Conservation (phyloP, 108 stramenopile genomes). For the Fistulifera pelliculosa region DNA sequence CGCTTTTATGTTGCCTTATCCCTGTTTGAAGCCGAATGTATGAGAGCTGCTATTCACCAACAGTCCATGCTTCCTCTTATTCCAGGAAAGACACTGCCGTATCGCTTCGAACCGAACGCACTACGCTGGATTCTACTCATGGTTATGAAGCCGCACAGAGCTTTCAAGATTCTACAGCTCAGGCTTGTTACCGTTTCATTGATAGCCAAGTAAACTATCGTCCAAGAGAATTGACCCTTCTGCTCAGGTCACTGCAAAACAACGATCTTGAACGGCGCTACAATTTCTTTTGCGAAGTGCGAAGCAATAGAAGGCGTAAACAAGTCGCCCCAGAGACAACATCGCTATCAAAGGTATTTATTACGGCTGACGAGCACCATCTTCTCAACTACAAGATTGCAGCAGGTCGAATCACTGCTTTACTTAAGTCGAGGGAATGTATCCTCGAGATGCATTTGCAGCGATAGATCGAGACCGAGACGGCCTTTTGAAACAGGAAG, state of each 20-base stretch:
- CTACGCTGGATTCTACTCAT: constrained; percentile 71
- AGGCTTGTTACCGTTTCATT: constrained; percentile 92
- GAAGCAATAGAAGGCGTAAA: constrained; percentile 90
- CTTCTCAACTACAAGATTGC: constrained; percentile 91
- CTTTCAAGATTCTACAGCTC: constrained; percentile 84
- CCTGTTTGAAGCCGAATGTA: constrained; percentile 91
- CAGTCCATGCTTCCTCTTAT: constrained; percentile 60
- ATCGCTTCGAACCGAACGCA: constrained; percentile 68
- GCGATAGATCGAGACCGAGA: constrained; percentile 91
- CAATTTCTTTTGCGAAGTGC: constrained; percentile 91
- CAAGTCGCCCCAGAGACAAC: constrained; percentile 85
- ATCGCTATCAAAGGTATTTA: constrained; percentile 90
- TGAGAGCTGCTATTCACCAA: constrained; percentile 89
- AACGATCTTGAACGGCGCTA: constrained; percentile 77
- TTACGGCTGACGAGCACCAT: constrained; percentile 92
- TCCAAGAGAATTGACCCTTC: constrained; percentile 77
- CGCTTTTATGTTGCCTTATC: constrained; percentile 90
- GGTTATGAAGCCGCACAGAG: constrained; percentile 75
- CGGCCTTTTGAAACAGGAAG: constrained; percentile 88
- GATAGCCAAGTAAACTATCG: constrained; percentile 90
- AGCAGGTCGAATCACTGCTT: constrained; percentile 81
- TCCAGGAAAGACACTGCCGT: constrained; percentile 74
- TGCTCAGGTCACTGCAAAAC: constrained; percentile 89
- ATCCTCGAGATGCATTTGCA: constrained; percentile 91
- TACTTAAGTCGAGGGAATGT: constrained; percentile 89